Evolutionary conservation across 495 filamentous ascomycete species (phyloP), one percentile per base, ranked within the genome.

Genomic region (Collariella sp.): DNA sequence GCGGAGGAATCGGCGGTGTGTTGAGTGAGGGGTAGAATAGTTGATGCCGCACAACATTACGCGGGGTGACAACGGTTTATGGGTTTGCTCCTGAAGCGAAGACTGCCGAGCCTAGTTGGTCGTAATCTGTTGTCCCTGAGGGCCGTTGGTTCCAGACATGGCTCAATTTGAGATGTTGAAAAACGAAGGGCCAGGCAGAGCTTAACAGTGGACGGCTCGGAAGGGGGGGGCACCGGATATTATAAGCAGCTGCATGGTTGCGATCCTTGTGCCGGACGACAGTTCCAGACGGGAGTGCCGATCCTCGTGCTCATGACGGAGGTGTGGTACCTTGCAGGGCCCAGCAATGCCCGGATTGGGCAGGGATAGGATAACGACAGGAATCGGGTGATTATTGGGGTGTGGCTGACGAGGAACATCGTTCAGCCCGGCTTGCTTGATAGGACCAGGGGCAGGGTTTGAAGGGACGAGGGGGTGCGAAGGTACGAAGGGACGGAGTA

Each of bases 31-130:
- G 39, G 47, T 51, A 44, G 47, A 19, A 48, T 39, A 12, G 23
- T 38, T 31, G 19, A 60, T 42, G 29, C 57, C 57, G 58, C 62
- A 64, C 56, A 65, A 59, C 64, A 69, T 65, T 22, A 38, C 46
- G 31, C 15, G 42, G 23, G 19, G 13, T 33, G 33, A 31, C 23
- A 15, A 33, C 6, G 16, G 43, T 39, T 48, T 29, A 42, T 23
- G 29, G 12, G 12, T 6, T 35, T 41, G 18, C 13, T 16, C 15
- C n/a, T 13, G 12, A 3, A 18, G 6, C 2, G 31, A 29, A 20
- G 38, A 31, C 15, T 31, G 23, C 10, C 24, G 22, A 42, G 19
- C 26, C 36, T 50, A 50, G 31, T 23, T 24, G 19, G 29, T 20
- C 7, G n/a, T 15, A 6, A 18, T 4, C 26, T 18, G 19, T 26